Evolutionary conservation across 2,329 filamentous ascomycete species (phyloP), one percentile per base, ranked within the genome.

Genomic region (Colletotrichum tamarilloi): DNA sequence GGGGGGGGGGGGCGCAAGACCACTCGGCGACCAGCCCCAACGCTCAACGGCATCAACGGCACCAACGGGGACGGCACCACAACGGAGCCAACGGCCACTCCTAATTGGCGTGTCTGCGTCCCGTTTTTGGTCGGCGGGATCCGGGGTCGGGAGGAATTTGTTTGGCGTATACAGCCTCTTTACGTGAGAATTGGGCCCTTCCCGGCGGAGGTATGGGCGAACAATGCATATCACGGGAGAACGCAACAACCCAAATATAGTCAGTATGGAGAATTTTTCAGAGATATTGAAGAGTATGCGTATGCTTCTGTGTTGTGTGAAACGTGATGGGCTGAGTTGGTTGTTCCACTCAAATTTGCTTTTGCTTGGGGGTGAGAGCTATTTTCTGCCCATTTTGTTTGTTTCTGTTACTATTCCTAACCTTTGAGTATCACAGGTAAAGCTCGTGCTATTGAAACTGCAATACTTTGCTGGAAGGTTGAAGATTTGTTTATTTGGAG

Each of bases 161-260:
- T 70, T 68, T 73, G 70, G 55, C 55, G 11, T 65, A 49, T 49
- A 65, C 55, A 64, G 55, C 22, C 38, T 49, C 66, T 65, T 53
- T 14, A 73, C 69, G 56, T 26, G 16, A 55, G 8, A 53, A 63
- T 52, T 42, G 64, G 68, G 49, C n/a, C n/a, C 42, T n/a, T n/a
- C 56, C 46, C 64, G 8, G 46, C 52, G 52, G 53, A 11, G 60
- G 35, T 16, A 22, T 16, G 19, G 9, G 22, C 19, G 28, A 28
- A 24, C 57, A 38, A 24, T 16, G 24, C 59, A 9, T 28, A 30
- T 26, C 12, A 8, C 28, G 19, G 6, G 52, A 19, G 24, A 62
- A 24, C 14, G 26, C 52, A 24, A 8, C 14, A 30, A 35, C 32
- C 30, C 58, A 49, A 19, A 55, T n/a, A 28, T 26, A 19, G 38